phyloP scores from a whole-genome alignment of 2,329 filamentous ascomycete species.

The Thielaviopsis euricoi region DNA sequence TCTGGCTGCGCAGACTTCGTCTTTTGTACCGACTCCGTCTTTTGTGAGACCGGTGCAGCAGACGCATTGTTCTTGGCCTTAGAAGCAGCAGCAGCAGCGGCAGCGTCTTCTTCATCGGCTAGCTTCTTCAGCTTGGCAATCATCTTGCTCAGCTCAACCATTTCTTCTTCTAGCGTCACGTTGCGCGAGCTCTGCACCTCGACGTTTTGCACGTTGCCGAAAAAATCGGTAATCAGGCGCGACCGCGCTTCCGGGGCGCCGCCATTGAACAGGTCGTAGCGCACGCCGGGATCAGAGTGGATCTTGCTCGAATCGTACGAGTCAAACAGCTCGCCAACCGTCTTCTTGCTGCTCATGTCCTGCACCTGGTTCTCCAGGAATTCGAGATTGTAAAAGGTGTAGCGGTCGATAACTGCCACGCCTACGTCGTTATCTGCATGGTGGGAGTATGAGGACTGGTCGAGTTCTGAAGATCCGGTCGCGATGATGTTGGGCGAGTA shows the following conservation, averaged over 20 bases:
- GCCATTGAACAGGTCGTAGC: slow-evolving; percentile 88
- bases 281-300: slow-evolving; percentile 76
- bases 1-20: background rate
- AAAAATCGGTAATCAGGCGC: slow-evolving; percentile 86
- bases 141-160: slow-evolving; percentile 56
- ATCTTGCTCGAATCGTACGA: slow-evolving; percentile 93
- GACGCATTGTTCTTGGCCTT: slow-evolving; percentile 3
- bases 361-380: slow-evolving; percentile 85
- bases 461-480: slow-evolving; percentile 88
- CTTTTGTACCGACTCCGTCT: background rate
- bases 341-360: slow-evolving; percentile 74
- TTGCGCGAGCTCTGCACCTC: slow-evolving; percentile 58
- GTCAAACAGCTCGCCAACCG: slow-evolving; percentile 85
- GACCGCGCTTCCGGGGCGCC: slow-evolving; percentile 62
- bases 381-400: slow-evolving; percentile 96
- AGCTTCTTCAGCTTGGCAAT: slow-evolving; percentile 37
- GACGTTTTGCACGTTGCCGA: slow-evolving; percentile 94
- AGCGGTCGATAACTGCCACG: slow-evolving; percentile 94
- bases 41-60: slow-evolving; percentile 8
- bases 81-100: slow-evolving; percentile 12
- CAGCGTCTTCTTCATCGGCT: slow-evolving; percentile 28
- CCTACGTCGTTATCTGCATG: slow-evolving; percentile 97
- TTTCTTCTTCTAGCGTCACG: slow-evolving; percentile 50
- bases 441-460: slow-evolving; percentile 93
- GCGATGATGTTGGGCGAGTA: slow-evolving; percentile 98